Evolutionary conservation across 2,329 filamentous ascomycete species (phyloP).

Genomic region (Lasiodiplodia hormozganensis): DNA sequence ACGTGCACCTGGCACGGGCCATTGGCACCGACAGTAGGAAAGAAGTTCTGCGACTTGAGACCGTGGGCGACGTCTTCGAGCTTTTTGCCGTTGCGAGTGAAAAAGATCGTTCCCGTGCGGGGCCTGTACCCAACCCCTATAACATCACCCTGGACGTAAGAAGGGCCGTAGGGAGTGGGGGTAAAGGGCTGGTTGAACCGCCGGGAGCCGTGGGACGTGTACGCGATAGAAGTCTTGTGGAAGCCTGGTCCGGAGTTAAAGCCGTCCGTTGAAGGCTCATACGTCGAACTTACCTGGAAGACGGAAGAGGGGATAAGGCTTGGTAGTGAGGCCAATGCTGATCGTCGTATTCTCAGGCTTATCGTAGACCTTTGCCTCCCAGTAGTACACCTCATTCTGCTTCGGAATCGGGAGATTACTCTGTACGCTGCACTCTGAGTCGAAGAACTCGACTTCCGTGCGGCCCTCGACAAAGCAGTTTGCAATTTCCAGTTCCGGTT

Average conservation of each 20-base stretch:
- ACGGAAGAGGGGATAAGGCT: conserved; percentile 94
- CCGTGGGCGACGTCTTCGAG: conserved; percentile 94
- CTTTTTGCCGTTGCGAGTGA: conserved; percentile 97
- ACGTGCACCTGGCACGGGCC: conserved; percentile 92
- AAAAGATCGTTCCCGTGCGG: conserved; percentile 93
- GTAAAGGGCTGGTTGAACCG: conserved; percentile 93
- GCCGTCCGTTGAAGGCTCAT: background rate
- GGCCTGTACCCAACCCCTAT: conserved; percentile 95
- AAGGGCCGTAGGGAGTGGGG: conserved; percentile 79
- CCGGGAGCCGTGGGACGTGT: conserved; percentile 84
- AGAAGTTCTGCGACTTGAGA: conserved; percentile 94
- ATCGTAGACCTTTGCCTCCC: conserved; percentile 98
- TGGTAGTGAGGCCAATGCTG: conserved; percentile 93
- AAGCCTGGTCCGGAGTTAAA: conserved; percentile 65
- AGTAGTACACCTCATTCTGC: conserved; percentile 99
- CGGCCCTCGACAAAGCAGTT: conserved; percentile 97
- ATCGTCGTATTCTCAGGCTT: conserved; percentile 89
- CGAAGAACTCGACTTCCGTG: conserved; percentile 98
- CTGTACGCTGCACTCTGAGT: conserved; percentile 96
- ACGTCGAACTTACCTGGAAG: conserved; percentile 74
- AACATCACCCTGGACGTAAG: conserved; percentile 91
- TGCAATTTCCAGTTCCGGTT: conserved; percentile 97
- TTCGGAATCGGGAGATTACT: conserved; percentile 97
- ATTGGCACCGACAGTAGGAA: conserved; percentile 95
- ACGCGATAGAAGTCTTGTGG: conserved; percentile 92